A percentile compares a stretch with the other conserved stretches of the same genome.
Evolutionary conservation across 352 stramenopile species (phyloP).

Genomic region (Heterotrichella gracilis): DNA sequence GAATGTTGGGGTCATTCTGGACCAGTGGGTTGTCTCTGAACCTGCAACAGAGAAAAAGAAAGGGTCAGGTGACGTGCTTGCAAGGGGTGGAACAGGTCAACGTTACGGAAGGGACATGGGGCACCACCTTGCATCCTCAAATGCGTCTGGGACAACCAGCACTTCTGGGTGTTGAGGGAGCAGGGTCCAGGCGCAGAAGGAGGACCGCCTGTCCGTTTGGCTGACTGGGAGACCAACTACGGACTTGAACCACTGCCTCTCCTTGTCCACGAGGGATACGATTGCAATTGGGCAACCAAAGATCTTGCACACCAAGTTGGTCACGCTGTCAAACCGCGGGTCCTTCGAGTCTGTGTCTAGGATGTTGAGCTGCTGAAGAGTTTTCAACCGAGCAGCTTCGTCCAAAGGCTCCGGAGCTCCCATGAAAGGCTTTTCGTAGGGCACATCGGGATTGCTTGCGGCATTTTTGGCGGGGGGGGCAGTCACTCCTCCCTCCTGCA

Average conservation of each 20-base stretch:
- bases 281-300: constrained; percentile 24
- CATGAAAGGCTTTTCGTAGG: too few relatives aligned
- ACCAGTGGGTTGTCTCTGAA: constrained; percentile 53
- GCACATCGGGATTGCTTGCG: too few relatives aligned
- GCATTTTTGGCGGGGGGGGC: too few relatives aligned
- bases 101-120: too few relatives aligned
- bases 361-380: too few relatives aligned
- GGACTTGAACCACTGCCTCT: constrained; percentile 69
- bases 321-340: constrained; percentile 16
- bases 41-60: too few relatives aligned
- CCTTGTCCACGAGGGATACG: constrained; percentile 45
- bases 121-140: constrained; percentile 38
- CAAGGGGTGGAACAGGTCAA: too few relatives aligned
- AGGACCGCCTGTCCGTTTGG: constrained; percentile 26
- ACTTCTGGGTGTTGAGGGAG: constrained; percentile 14
- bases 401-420: too few relatives aligned
- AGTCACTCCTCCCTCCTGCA: too few relatives aligned
- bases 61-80: too few relatives aligned
- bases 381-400: too few relatives aligned
- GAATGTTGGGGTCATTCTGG: constrained; percentile 43
- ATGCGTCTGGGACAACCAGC: constrained; percentile 46
- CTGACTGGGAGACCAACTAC: constrained; percentile 22
- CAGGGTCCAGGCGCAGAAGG: constrained; percentile 33
- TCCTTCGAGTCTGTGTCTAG: too few relatives aligned
- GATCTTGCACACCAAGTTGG: constrained; percentile 13